Percentiles rank a stretch among this genome's conserved stretches.
phyloP scores from a whole-genome alignment of 352 stramenopile genomes.

The Globisporangium cederbergense region DNA sequence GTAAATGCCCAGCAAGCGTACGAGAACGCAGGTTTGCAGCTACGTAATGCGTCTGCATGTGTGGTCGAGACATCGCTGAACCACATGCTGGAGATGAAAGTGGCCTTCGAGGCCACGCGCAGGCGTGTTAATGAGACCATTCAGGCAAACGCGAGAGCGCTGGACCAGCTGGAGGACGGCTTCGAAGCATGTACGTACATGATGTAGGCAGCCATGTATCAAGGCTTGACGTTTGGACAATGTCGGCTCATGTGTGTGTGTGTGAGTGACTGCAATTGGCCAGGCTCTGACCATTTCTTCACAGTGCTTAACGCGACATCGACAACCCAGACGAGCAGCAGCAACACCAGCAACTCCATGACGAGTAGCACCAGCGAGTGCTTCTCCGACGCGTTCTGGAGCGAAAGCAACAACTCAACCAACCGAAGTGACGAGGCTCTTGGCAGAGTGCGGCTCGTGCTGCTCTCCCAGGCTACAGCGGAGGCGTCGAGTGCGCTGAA shows the following conservation, averaged over 20 bases:
- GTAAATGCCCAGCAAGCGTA: slow-evolving; percentile 27
- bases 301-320: neutral
- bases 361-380: neutral
- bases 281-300: slow-evolving; percentile 12
- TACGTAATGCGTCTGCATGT: slow-evolving; percentile 33
- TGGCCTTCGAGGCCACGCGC: neutral
- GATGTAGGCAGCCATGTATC: neutral
- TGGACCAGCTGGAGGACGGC: slow-evolving; percentile 14
- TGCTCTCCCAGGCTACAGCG: slow-evolving; percentile 3
- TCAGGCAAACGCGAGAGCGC: slow-evolving; percentile 2
- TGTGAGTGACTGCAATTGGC: neutral
- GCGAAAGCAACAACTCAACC: neutral
- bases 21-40: slow-evolving; percentile 23
- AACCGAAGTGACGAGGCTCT: neutral
- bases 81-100: neutral
- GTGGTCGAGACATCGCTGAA: slow-evolving; percentile 19
- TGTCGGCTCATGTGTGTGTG: neutral
- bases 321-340: neutral
- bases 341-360: neutral
- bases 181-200: slow-evolving; percentile 7
- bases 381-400: slow-evolving; percentile 5
- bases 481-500: neutral
- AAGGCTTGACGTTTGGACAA: neutral
- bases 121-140: neutral
- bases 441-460: neutral